Conservation (phyloP, 2,329 filamentous ascomycete species). For the Penicillium fuscoglaucum region DNA sequence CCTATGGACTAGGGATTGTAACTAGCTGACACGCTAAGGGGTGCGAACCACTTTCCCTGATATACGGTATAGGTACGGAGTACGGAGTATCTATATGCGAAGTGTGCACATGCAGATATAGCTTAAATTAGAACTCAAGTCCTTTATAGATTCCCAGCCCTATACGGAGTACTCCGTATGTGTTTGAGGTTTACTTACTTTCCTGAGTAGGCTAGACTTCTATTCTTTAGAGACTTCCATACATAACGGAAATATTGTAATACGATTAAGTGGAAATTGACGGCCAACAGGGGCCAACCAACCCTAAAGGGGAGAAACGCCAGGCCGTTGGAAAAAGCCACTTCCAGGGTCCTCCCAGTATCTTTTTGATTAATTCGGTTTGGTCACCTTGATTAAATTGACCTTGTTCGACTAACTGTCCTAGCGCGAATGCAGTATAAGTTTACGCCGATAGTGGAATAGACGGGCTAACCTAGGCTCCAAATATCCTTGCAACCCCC, state of each 20-base stretch:
- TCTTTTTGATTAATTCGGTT: background rate
- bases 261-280: no score
- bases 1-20: background rate
- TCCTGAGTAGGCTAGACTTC: background rate
- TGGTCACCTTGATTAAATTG: background rate
- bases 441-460: background rate
- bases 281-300: background rate
- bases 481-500: background rate
- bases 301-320: background rate
- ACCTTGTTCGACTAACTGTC: background rate
- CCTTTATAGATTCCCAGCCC: background rate
- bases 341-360: background rate
- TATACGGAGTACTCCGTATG: background rate
- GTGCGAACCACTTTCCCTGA: background rate
- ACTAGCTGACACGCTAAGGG: background rate
- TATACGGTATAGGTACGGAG: background rate
- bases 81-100: no score
- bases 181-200: background rate
- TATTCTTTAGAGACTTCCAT: background rate
- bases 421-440: background rate
- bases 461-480: background rate
- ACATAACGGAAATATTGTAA: background rate
- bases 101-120: background rate
- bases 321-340: background rate
- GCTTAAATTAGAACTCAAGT: background rate